A percentile compares a stretch with the other conserved stretches of the same genome.
phyloP scores from a whole-genome alignment of 192 early-diverging fungal genomes.

The Coemansia sp. region DNA sequence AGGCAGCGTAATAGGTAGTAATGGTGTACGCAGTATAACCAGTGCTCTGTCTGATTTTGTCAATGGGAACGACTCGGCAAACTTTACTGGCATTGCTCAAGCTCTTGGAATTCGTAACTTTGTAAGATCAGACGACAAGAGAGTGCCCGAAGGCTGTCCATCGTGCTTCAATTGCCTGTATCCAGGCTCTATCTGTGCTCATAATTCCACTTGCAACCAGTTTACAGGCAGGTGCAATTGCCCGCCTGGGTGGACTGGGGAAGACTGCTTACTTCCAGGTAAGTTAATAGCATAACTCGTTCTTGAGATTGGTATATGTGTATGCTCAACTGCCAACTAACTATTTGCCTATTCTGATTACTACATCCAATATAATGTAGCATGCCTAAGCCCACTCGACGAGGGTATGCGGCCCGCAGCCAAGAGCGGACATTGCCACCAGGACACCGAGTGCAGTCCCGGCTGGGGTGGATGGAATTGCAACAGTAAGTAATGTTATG shows the following conservation, averaged over 20 bases:
- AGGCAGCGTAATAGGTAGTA: conserved; percentile 2
- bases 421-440: conserved; percentile 52
- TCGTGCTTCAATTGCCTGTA: conserved; percentile 88
- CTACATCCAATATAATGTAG: conserved; percentile 44
- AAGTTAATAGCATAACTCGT: conserved; percentile 3
- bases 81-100: conserved; percentile 32
- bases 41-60: conserved; percentile 35
- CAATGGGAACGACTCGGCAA: conserved; percentile 37
- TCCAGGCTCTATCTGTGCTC: conserved; percentile 70
- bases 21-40: conserved; percentile 18
- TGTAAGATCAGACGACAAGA: conserved; percentile 34
- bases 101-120: conserved; percentile 52
- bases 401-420: conserved; percentile 63
- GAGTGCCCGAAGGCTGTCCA: conserved; percentile 62
- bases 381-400: conserved; percentile 72
- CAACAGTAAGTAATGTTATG: conserved; percentile 66
- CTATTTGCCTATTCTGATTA: not conserved
- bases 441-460: conserved; percentile 74
- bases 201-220: conserved; percentile 75
- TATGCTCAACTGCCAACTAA: not conserved
- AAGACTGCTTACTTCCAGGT: conserved; percentile 72
- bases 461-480: conserved; percentile 96
- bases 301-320: not conserved
- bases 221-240: conserved; percentile 77
- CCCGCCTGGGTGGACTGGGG: conserved; percentile 78